Base-by-base conservation (phyloP, 2,329 filamentous ascomycete genomes). In the Exophiala oligosperma region DNA sequence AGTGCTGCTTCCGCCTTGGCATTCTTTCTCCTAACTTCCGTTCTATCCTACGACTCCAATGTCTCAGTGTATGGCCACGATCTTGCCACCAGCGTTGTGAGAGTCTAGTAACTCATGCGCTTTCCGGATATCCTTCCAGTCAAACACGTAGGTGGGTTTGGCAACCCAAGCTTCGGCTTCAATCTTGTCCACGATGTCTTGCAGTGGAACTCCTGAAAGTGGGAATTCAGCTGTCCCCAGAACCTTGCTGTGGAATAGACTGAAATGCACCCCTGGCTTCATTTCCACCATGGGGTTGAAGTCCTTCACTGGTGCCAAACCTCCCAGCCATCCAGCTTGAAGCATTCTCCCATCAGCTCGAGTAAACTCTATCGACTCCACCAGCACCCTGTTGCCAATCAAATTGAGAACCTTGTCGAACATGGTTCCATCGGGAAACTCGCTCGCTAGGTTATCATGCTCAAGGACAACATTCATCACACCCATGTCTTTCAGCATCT, bases 211-310 rank as follows among this genome's bases (percentile, higher is more conserved):
- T 21, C 65, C 67, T 0, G 71, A 72, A 29, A 77, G 49, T 5
- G 75, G 71, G 50, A 76, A 77, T 14, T 70, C 73, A 0, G 62
- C 59, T 1, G 52, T 68, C 4, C 71, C 74, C 37, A 77, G 66
- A 2, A 72, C 71, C 51, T 72, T 72, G 57, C 75, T 77, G 4
- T 72, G 70, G 63, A 78, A 79, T 29, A 79, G 69, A 57, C 72
- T 78, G 56, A 79, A 77, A 57, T 79, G 76, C n/a, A 79, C 74
- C 0, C 76, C 76, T 23, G 70, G 69, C 14, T 71, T 69, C 76
- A 79, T 79, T 65, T 79, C 70, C 5, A 77, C 46, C 61, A 79
- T 69, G 1, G 75, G 77, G 58, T 77, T 77, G 65, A 78, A 73
- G 49, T 74, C 72, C 6, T 59, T 49, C 8, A 77, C 65, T 0